Conservation (phyloP, 306 rosid species). For the Rubus parviflorus region DNA sequence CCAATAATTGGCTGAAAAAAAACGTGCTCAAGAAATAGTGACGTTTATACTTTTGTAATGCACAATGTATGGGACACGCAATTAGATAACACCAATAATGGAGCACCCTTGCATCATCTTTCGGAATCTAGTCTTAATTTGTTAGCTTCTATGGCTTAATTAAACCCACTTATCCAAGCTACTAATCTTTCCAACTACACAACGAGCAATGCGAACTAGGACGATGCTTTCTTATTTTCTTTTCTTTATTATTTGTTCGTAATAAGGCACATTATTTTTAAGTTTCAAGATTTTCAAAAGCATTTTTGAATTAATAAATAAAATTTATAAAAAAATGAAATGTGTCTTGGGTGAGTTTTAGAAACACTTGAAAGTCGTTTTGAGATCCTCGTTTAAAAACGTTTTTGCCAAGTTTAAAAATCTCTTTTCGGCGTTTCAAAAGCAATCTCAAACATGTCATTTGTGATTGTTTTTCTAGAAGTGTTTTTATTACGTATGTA, state of each 20-base stretch:
- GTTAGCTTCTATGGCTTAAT: not conserved
- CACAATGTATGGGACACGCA: not conserved
- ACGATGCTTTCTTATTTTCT: not conserved
- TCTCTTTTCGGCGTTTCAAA: too few relatives aligned
- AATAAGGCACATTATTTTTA: too few relatives aligned
- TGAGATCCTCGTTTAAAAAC: too few relatives aligned
- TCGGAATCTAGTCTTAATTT: not conserved
- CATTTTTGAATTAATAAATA: too few relatives aligned
- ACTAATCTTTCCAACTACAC: not conserved
- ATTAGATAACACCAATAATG: constrained; percentile 3
- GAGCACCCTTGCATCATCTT: not conserved
- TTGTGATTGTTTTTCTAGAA: too few relatives aligned
- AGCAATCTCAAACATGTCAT: too few relatives aligned
- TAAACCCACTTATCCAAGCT: not conserved
- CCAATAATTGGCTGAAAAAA: not conserved
- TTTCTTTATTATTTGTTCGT: not conserved
- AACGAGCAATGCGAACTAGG: not conserved
- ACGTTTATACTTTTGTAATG: not conserved
- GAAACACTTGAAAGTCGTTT: too few relatives aligned
- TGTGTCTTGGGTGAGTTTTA: too few relatives aligned
- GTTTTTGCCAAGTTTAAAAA: too few relatives aligned
- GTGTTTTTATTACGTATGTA: too few relatives aligned
- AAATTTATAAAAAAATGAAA: too few relatives aligned
- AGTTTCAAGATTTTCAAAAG: not conserved
- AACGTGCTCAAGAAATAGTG: not conserved